These are phyloP conservation scores for Pythium scleroteichum DNA, from an alignment of 352 stramenopile species.

Conservation along the genomic window DNA sequence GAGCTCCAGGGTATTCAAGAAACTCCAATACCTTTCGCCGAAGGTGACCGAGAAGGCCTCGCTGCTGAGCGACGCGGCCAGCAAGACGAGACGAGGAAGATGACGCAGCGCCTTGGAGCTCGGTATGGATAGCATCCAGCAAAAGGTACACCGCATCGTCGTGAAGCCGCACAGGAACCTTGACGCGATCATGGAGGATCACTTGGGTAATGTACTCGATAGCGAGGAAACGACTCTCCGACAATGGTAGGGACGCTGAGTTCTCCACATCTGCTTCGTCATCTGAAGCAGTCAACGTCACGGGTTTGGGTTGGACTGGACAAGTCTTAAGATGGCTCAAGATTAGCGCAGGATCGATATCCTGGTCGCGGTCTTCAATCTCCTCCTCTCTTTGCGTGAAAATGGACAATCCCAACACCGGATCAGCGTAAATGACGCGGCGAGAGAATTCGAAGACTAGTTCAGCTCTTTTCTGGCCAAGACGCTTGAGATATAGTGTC, in stretches of 20 bases:
- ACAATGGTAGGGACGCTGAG: constrained; percentile 46
- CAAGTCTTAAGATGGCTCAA: constrained; percentile 75
- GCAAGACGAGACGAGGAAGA: constrained; percentile 35
- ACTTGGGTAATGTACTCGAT: constrained; percentile 83
- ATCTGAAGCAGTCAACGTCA: neutral
- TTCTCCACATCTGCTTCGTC: constrained; percentile 9
- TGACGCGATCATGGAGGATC: constrained; percentile 43
- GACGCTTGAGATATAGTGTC: constrained; percentile 59
- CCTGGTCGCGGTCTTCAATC: constrained; percentile 41
- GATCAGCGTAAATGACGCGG: constrained; percentile 57
- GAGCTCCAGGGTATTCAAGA: constrained; percentile 49
- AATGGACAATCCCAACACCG: constrained; percentile 64
- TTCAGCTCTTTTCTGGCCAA: constrained; percentile 63
- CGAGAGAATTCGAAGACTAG: constrained; percentile 85
- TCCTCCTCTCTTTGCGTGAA: constrained; percentile 66
- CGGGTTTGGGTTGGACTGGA: constrained; percentile 10
- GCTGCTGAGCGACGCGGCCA: constrained; percentile 56
- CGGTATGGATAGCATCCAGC: constrained; percentile 63
- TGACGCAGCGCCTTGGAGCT: constrained; percentile 25
- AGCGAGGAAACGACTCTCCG: constrained; percentile 60
- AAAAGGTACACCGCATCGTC: constrained; percentile 82
- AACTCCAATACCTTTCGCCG: constrained; percentile 69
- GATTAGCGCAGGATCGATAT: constrained; percentile 67
- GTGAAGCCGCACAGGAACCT: constrained; percentile 53
- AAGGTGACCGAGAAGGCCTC: constrained; percentile 53